A percentile compares a stretch with the other conserved stretches of the same genome.
Evolutionary conservation across 2,329 filamentous ascomycete species (phyloP).

Genomic region (Zalaria sp.): DNA sequence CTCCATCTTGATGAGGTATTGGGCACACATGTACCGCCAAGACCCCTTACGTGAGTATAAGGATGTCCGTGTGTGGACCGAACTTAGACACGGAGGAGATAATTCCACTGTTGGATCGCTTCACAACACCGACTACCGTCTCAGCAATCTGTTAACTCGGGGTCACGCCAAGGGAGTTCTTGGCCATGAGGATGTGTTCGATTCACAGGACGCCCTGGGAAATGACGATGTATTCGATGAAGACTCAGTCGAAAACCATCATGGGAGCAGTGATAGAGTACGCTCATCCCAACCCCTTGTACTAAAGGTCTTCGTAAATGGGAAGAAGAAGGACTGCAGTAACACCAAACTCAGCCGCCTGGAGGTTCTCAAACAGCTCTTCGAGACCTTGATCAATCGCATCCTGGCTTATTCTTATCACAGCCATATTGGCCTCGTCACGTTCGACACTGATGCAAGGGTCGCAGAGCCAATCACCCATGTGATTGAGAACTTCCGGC

Average conservation of each 20-base stretch:
- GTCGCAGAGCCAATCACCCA: conserved; percentile 17
- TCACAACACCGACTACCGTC: too few relatives aligned
- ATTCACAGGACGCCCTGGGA: background rate
- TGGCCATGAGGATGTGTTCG: conserved; percentile 8
- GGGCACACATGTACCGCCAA: conserved; percentile 7
- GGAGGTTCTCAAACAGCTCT: conserved; percentile 24
- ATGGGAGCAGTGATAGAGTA: background rate
- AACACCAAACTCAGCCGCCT: conserved; percentile 11
- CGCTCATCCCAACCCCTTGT: conserved; percentile 7
- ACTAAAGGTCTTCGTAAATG: too few relatives aligned
- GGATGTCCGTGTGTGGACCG: conserved; percentile 6
- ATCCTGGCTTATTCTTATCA: conserved; percentile 23
- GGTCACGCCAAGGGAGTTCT: conserved; percentile 10
- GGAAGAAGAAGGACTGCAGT: conserved; percentile 1
- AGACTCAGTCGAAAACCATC: background rate
- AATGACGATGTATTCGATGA: background rate
- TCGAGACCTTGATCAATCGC: conserved; percentile 22
- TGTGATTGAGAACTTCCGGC: conserved; percentile 23
- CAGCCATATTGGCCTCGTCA: conserved; percentile 22
- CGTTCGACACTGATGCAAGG: conserved; percentile 14
- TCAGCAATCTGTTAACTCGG: too few relatives aligned
- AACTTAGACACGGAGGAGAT: conserved; percentile 7
- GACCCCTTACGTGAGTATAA: background rate
- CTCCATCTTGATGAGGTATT: conserved; percentile 13
- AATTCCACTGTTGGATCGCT: background rate